Evolutionary conservation across 2,329 filamentous ascomycete species (phyloP).

Genomic region (Teratosphaeria gauchensis): DNA sequence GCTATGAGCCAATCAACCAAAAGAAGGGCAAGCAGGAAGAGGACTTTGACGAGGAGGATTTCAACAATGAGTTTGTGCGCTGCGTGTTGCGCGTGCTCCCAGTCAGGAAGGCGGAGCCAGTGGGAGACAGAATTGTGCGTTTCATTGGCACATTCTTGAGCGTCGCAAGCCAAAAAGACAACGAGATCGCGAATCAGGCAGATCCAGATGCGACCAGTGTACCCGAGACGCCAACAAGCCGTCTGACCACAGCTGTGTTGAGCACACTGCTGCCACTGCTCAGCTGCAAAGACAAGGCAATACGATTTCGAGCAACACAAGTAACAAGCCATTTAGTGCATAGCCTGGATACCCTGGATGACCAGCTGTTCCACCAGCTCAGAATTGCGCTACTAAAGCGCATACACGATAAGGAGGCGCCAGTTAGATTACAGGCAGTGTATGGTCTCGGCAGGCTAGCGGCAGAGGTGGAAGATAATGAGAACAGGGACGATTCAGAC

Average conservation of each 20-base stretch:
- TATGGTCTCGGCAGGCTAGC: conserved; percentile 79
- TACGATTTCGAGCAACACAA: conserved; percentile 83
- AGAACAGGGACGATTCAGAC: conserved; percentile 56
- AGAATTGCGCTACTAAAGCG: conserved; percentile 71
- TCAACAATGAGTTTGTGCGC: conserved; percentile 75
- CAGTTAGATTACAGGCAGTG: conserved; percentile 85
- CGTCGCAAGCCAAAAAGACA: conserved; percentile 53
- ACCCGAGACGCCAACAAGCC: conserved; percentile 73
- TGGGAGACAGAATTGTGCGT: conserved; percentile 73
- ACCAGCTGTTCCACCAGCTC: conserved; percentile 77
- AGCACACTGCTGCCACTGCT: conserved; percentile 66
- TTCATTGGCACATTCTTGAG: conserved; percentile 84
- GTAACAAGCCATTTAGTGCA: conserved; percentile 87
- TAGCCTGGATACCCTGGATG: conserved; percentile 82
- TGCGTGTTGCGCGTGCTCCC: conserved; percentile 74
- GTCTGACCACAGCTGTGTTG: conserved; percentile 67
- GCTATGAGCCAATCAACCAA: conserved; percentile 42
- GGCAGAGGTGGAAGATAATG: conserved; percentile 55
- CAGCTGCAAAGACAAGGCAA: conserved; percentile 80
- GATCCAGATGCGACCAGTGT: conserved; percentile 56
- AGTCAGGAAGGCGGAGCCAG: conserved; percentile 83
- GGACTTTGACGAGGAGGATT: conserved; percentile 74
- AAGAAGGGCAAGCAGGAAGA: conserved; percentile 47
- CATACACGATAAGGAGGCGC: conserved; percentile 86
- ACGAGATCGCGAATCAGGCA: conserved; percentile 29